A percentile compares a stretch with the other conserved stretches of the same genome.
These are phyloP conservation scores for Leishmania gerbilli DNA, from an alignment of 208 protist genomes.

Conservation along the genomic window DNA sequence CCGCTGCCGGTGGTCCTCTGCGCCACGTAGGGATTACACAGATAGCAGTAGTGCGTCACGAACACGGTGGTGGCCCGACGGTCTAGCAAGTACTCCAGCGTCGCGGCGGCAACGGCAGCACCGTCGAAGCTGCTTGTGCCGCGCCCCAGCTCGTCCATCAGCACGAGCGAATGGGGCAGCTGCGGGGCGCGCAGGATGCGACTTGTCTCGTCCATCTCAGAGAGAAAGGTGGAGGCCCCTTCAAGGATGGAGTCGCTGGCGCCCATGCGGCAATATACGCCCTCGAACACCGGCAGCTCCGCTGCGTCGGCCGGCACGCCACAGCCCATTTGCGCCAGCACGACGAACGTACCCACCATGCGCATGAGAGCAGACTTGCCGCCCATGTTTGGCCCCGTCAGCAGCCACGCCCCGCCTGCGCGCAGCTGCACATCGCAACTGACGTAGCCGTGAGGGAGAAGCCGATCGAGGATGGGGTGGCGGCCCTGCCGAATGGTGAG, in stretches of 20 bases:
- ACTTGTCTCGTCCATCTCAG: constrained; percentile 97
- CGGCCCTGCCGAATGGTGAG: constrained; percentile 56
- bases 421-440: constrained; percentile 56
- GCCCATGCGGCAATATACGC: constrained; percentile 95
- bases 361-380: constrained; percentile 95
- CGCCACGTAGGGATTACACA: constrained; percentile 75
- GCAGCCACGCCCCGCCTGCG: constrained; percentile 64
- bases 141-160: constrained; percentile 97
- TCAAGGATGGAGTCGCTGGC: constrained; percentile 92
- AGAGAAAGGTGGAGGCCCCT: constrained; percentile 95
- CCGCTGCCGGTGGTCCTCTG: neutral
- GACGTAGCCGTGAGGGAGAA: constrained; percentile 66
- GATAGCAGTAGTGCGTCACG: constrained; percentile 95
- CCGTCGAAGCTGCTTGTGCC: constrained; percentile 97
- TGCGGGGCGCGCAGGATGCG: constrained; percentile 81
- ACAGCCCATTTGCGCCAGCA: constrained; percentile 95
- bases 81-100: constrained; percentile 89
- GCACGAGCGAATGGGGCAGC: constrained; percentile 88
- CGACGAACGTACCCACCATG: constrained; percentile 89
- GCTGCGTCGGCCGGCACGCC: constrained; percentile 92
- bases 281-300: constrained; percentile 83
- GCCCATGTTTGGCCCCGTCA: constrained; percentile 97
- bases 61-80: constrained; percentile 86
- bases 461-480: constrained; percentile 73
- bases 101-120: constrained; percentile 90